These are phyloP conservation scores for Sclerotinia nivalis DNA, from an alignment of 2,329 filamentous ascomycete species.

Conservation along the genomic window DNA sequence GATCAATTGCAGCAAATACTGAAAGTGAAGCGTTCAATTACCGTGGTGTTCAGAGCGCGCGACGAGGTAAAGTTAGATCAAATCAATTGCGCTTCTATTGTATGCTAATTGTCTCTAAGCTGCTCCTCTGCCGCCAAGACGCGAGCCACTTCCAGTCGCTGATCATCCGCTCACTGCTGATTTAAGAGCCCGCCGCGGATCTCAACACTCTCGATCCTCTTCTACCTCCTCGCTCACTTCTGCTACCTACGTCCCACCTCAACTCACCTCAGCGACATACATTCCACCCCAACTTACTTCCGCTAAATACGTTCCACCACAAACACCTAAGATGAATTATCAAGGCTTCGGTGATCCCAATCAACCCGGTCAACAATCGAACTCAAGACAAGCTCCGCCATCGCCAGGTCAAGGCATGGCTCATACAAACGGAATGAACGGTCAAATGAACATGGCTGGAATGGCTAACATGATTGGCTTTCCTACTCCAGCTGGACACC, in stretches of 20 bases:
- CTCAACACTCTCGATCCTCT: conserved; percentile 5
- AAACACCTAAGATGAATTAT: conserved; percentile 19
- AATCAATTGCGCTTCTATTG: background rate
- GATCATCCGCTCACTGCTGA: background rate
- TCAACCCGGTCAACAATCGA: conserved; percentile 28
- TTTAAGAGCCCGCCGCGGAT: conserved; percentile 6
- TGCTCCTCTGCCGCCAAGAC: conserved; percentile 1
- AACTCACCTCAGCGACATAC: background rate
- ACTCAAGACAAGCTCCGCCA: conserved; percentile 39
- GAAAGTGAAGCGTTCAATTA: conserved; percentile 10
- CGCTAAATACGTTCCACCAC: background rate
- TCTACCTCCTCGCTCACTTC: background rate
- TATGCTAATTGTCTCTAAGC: conserved; percentile 4
- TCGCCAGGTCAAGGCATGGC: conserved; percentile 38
- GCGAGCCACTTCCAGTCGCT: conserved; percentile 4
- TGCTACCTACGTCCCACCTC: background rate
- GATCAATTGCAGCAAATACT: background rate
- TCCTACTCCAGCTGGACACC: conserved; percentile 66
- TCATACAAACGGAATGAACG: conserved; percentile 40
- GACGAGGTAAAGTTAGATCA: conserved; percentile 16
- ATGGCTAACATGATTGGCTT: conserved; percentile 41
- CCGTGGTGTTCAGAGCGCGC: conserved; percentile 9
- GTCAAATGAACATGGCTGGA: conserved; percentile 46
- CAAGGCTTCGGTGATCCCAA: conserved; percentile 31
- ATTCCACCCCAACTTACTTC: background rate